phyloP scores from a whole-genome alignment of 257 asterid genomes.

The Cruciata laevipes region DNA sequence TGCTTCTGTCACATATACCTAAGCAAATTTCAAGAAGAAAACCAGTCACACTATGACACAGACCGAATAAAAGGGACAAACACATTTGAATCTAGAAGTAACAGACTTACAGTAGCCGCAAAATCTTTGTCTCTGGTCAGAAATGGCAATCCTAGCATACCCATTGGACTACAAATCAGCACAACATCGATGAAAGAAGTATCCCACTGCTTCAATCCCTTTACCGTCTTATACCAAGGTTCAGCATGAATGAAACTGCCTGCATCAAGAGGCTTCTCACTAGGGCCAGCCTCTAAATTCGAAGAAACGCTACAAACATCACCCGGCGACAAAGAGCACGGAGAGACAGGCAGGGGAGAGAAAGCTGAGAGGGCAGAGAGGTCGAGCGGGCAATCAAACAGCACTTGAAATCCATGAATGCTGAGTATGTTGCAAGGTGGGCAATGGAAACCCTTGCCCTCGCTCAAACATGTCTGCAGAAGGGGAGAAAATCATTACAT shows the following conservation, averaged over 20 bases:
- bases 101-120: not conserved
- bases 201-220: slow-evolving; percentile 5
- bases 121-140: slow-evolving; percentile 1
- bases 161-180: slow-evolving; percentile 7
- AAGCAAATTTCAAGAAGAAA: not conserved
- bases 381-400: slow-evolving; percentile 6
- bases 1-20: slow-evolving; percentile 9
- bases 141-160: slow-evolving; percentile 3
- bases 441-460: slow-evolving; percentile 5
- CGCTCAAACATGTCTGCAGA: slow-evolving; percentile 7
- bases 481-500: not conserved
- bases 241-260: not conserved
- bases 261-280: not conserved
- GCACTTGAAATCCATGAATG: not conserved
- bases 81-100: not conserved
- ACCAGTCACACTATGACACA: not conserved
- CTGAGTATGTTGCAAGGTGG: slow-evolving; percentile 7
- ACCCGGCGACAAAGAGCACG: not conserved
- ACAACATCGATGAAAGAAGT: not conserved
- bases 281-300: not conserved
- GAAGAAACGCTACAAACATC: not conserved
- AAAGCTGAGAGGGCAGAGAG: slow-evolving; percentile 5
- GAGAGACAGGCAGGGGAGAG: not conserved
- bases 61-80: not conserved
- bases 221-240: slow-evolving; percentile 8